Evolutionary conservation across 257 asterid genomes (phyloP), one percentile per base, ranked within the genome.

Genomic region (Forsythia viridissima): DNA sequence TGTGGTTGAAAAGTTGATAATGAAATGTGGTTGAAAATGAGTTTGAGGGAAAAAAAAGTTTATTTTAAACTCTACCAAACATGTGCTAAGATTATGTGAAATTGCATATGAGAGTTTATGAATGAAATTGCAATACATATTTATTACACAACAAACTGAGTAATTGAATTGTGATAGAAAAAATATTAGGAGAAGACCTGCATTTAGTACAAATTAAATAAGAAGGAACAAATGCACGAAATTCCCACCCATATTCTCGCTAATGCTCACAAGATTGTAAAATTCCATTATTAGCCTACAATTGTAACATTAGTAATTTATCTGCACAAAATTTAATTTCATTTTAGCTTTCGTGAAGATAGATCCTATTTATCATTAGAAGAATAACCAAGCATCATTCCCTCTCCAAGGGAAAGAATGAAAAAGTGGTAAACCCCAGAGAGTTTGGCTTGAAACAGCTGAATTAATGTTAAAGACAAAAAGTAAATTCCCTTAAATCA

Each of bases 171-270:
- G 43, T 42, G 46, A 72, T 67, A 82, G 63, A 63, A 57, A 43
- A 46, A 51, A 18, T 13, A 16, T 59, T 67, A 40, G 67, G 43
- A 51, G 36, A 21, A 81, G 46, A 70, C 52, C 63, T 43, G 73
- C 34, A 52, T 34, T 65, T 52, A 41, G 10, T 21, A 43, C 1
- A 55, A 41, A 55, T 18, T 24, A 41, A 43, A 82, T 18, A 18
- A 55, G 44, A 42, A 77, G 40, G 52, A 40, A 73, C 71, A 52
- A 12, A 41, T 20, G 39, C 67, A 72, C 20, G 63, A 74, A 74
- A 37, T 3, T 30, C 3, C 36, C 70, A 63, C 38, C 38, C 13
- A 63, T 7, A 10, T 21, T 30, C 39, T 63, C 6, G 1, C 70
- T 24, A 63, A 8, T 8, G 34, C 1, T 51, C 6, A 11, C 6